phyloP scores from a whole-genome alignment of 140 eudicot species.

The Bidens hawaiensis region DNA sequence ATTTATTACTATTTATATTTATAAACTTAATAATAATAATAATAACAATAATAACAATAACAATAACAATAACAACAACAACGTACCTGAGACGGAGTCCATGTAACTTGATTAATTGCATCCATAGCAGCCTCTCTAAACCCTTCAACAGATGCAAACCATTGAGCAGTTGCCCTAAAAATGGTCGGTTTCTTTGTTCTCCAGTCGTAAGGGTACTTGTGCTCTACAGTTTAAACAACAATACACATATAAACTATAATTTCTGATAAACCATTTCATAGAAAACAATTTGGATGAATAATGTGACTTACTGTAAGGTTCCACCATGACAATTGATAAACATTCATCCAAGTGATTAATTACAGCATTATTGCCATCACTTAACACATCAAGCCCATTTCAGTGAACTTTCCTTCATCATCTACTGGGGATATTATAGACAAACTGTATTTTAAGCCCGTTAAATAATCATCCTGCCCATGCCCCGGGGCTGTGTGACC shows the following conservation, averaged over 20 bases:
- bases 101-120: constrained; percentile 73
- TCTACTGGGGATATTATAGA: constrained; percentile 87
- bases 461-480: constrained; percentile 90
- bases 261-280: background rate
- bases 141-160: constrained; percentile 99
- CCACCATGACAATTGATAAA: constrained; percentile 68
- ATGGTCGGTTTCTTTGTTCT: constrained; percentile 97
- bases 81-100: constrained; percentile 98
- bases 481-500: constrained; percentile 99
- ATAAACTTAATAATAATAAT: no score
- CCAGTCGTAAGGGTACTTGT: constrained; percentile 99
- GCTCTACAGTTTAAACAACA: constrained; percentile 40
- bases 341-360: constrained; percentile 66
- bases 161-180: constrained; percentile 97
- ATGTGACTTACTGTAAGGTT: constrained; percentile 84
- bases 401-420: constrained; percentile 87
- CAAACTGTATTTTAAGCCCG: constrained; percentile 85
- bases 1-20: no score
- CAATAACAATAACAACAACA: no score
- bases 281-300: background rate
- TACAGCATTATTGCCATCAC: constrained; percentile 89
- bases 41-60: no score
- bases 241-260: background rate
- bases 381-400: constrained; percentile 85
- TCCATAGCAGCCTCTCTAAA: constrained; percentile 82